Evolutionary conservation across 78 protist species (phyloP).

Genomic region (Anaeramoeba flamelloides): DNA sequence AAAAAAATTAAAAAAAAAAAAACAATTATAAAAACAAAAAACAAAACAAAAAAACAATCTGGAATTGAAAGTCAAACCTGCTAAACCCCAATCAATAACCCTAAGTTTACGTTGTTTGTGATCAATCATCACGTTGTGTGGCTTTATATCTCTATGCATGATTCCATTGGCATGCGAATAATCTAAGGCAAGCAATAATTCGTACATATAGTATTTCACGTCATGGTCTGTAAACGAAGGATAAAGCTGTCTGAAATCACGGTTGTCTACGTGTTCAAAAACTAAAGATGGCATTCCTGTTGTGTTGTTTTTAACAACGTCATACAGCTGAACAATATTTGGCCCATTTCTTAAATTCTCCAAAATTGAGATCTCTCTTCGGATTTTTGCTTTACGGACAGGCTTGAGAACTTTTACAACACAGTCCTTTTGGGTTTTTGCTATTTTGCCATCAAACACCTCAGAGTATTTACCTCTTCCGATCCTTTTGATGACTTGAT

Average conservation of each 20-base stretch:
- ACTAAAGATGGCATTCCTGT: slow-evolving; percentile 76
- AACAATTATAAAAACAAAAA: no score
- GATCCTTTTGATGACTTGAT: slow-evolving; percentile 75
- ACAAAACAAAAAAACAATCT: no score
- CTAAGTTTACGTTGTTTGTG: slow-evolving; percentile 12
- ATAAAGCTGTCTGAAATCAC: slow-evolving; percentile 77
- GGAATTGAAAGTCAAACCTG: no score
- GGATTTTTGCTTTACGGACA: slow-evolving; percentile 66
- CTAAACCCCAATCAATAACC: slow-evolving; percentile 93
- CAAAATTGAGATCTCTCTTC: slow-evolving; percentile 88
- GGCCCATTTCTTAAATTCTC: slow-evolving; percentile 84
- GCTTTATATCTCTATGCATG: slow-evolving; percentile 79
- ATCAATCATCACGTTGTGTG: slow-evolving; percentile 96
- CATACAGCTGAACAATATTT: slow-evolving; percentile 81
- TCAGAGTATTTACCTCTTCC: slow-evolving; percentile 99
- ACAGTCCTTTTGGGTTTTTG: slow-evolving; percentile 22
- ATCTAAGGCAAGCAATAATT: slow-evolving; percentile 86
- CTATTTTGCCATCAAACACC: slow-evolving; percentile 88
- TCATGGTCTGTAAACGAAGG: slow-evolving; percentile 80
- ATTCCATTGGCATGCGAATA: slow-evolving; percentile 81
- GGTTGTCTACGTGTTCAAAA: slow-evolving; percentile 85
- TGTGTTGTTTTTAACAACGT: slow-evolving; percentile 84
- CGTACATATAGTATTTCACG: slow-evolving; percentile 81
- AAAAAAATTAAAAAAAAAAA: no score
- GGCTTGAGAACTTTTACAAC: slow-evolving; percentile 54